These are phyloP conservation scores for Zelonia costaricensis DNA, from an alignment of 208 protist species.

Conservation along the genomic window DNA sequence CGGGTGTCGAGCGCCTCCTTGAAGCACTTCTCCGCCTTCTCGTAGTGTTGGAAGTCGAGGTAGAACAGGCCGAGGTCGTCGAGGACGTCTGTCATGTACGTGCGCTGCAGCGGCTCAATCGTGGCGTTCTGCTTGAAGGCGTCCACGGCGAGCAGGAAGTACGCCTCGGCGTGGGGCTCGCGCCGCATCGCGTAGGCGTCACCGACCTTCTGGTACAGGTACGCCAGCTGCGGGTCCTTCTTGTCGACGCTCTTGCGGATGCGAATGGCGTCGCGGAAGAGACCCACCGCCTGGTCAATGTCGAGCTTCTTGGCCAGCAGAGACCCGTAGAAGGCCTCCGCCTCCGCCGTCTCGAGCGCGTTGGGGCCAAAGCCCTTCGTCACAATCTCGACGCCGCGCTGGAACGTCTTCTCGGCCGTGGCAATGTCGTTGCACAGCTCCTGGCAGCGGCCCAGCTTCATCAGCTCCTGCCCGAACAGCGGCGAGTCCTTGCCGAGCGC, in stretches of 20 bases:
- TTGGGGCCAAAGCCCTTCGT: conserved; percentile 64
- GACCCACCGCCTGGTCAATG: conserved; percentile 49
- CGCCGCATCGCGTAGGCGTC: conserved; percentile 82
- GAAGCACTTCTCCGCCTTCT: conserved; percentile 88
- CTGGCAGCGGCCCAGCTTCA: conserved; percentile 82
- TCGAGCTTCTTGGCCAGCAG: conserved; percentile 71
- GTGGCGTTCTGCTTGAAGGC: conserved; percentile 77
- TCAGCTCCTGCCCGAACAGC: conserved; percentile 73
- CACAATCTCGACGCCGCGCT: conserved; percentile 64
- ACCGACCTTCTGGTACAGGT: conserved; percentile 87
- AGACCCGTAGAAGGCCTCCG: conserved; percentile 72
- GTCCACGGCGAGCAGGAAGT: conserved; percentile 85
- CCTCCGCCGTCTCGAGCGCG: conserved; percentile 73
- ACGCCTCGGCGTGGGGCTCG: conserved; percentile 84
- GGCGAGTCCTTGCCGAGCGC: conserved; percentile 79
- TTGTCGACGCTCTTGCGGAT: conserved; percentile 66
- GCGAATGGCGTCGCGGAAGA: conserved; percentile 78
- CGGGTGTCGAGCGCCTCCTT: conserved; percentile 86
- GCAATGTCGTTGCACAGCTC: conserved; percentile 78
- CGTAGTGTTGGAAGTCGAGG: conserved; percentile 87
- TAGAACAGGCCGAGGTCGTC: conserved; percentile 91
- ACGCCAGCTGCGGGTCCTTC: conserved; percentile 81
- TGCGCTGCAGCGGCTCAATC: conserved; percentile 78
- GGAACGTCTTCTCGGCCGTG: conserved; percentile 70
- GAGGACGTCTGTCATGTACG: conserved; percentile 87